phyloP scores from a whole-genome alignment of 1,139 yeast genomes.

The Pichia terricola region DNA sequence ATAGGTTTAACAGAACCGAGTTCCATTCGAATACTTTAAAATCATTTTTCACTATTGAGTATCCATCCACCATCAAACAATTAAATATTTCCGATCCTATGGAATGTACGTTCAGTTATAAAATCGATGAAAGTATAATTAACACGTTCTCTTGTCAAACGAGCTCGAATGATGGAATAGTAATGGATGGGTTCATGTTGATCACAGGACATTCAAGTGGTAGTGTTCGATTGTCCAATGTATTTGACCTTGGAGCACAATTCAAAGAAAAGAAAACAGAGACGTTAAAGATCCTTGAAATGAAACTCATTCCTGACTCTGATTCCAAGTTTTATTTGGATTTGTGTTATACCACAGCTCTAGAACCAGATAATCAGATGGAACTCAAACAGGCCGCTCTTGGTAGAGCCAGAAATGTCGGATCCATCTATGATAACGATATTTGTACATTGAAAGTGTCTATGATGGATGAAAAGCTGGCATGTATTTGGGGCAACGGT shows the following conservation, averaged over 20 bases:
- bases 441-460: constrained; percentile 5
- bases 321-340: neutral
- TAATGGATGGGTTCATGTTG: constrained; percentile 3
- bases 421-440: neutral
- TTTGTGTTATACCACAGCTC: neutral
- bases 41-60: constrained; percentile 11
- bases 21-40: constrained; percentile 1
- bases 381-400: neutral
- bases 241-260: constrained; percentile 6
- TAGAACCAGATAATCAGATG: neutral
- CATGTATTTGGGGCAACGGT: constrained; percentile 60
- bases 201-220: constrained; percentile 21
- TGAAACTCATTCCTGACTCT: neutral
- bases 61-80: constrained; percentile 13
- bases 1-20: constrained; percentile 2
- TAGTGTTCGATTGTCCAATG: constrained; percentile 14
- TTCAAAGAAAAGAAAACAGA: neutral
- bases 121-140: constrained; percentile 13
- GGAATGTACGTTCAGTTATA: constrained; percentile 5
- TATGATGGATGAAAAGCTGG: constrained; percentile 2
- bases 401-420: neutral
- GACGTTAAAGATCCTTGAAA: neutral
- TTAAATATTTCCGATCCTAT: constrained; percentile 11
- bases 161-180: constrained; percentile 1
- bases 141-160: constrained; percentile 2